phyloP scores from a whole-genome alignment of 2,329 filamentous ascomycete genomes.

The Claviceps sorghi region DNA sequence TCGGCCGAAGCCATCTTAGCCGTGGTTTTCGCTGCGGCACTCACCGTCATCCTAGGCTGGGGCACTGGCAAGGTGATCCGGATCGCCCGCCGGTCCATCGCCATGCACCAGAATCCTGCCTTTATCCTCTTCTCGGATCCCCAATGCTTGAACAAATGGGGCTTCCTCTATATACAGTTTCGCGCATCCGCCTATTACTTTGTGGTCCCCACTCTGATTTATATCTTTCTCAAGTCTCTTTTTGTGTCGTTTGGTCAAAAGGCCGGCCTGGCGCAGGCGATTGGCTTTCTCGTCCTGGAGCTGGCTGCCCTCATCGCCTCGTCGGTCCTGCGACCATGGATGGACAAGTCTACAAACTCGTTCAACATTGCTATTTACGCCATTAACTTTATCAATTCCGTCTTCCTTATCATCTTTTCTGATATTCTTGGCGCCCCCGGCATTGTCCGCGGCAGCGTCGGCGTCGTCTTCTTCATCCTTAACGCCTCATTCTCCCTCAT shows the following conservation, averaged over 20 bases:
- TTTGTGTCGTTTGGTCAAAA: conserved; percentile 71
- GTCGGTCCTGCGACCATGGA: conserved; percentile 78
- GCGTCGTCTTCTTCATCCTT: conserved; percentile 74
- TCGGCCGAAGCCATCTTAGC: conserved; percentile 75
- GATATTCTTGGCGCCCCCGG: conserved; percentile 69
- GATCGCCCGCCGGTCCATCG: conserved; percentile 61
- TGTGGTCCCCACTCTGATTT: conserved; percentile 62
- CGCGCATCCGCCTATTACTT: conserved; percentile 92
- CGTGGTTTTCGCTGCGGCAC: conserved; percentile 70
- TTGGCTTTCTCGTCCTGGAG: conserved; percentile 76
- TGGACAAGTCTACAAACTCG: conserved; percentile 94
- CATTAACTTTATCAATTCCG: conserved; percentile 76
- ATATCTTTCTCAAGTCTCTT: conserved; percentile 73
- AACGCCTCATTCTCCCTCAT: conserved; percentile 74
- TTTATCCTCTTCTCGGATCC: conserved; percentile 94
- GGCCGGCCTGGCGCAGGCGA: conserved; percentile 56
- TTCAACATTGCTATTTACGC: conserved; percentile 87
- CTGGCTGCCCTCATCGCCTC: conserved; percentile 60
- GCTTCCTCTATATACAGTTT: conserved; percentile 92
- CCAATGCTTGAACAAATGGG: conserved; percentile 86
- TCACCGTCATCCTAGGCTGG: conserved; percentile 64
- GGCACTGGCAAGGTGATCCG: conserved; percentile 77
- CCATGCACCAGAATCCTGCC: conserved; percentile 57
- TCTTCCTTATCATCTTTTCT: conserved; percentile 79
- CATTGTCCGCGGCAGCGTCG: conserved; percentile 73